phyloP scores from a whole-genome alignment of 2,329 filamentous ascomycete genomes.

The Fusarium succisae region DNA sequence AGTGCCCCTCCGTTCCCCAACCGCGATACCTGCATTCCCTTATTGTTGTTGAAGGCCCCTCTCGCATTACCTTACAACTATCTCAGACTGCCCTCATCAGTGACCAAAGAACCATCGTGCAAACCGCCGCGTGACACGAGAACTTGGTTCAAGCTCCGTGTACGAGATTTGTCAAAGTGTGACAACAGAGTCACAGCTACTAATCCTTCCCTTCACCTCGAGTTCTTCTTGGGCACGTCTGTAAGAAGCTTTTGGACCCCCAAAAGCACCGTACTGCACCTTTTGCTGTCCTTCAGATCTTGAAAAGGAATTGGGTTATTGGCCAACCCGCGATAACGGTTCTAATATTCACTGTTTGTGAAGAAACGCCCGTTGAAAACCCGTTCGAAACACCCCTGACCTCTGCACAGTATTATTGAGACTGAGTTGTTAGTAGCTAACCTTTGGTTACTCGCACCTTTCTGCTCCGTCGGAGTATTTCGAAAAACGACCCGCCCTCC shows the following conservation, averaged over 20 bases:
- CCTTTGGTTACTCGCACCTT: slow-evolving; percentile 10
- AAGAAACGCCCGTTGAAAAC: slow-evolving; percentile 28
- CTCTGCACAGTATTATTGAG: slow-evolving; percentile 1
- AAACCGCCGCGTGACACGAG: slow-evolving; percentile 34
- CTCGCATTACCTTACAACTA: slow-evolving; percentile 31
- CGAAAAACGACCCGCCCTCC: slow-evolving; percentile 5
- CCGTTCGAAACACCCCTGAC: slow-evolving; percentile 17
- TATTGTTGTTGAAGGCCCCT: slow-evolving; percentile 31
- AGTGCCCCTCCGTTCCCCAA: slow-evolving; percentile 32
- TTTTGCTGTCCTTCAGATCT: slow-evolving; percentile 31
- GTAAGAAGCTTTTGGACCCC: not conserved
- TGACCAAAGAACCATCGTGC: slow-evolving; percentile 29
- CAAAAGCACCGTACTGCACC: slow-evolving; percentile 9
- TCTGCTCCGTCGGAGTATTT: slow-evolving; percentile 7
- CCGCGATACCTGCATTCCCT: slow-evolving; percentile 36
- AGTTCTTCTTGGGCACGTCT: not conserved
- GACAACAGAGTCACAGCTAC: slow-evolving; percentile 9
- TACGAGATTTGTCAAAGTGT: slow-evolving; percentile 29
- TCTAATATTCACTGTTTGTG: slow-evolving; percentile 22
- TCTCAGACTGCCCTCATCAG: slow-evolving; percentile 29
- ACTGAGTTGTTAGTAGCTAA: not conserved
- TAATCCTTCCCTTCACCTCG: not conserved
- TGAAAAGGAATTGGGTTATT: slow-evolving; percentile 23
- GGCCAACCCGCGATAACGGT: slow-evolving; percentile 18
- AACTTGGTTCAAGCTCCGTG: slow-evolving; percentile 21